phyloP scores from a whole-genome alignment of 176 grass and related monocot species.

The Eleusine coracana region DNA sequence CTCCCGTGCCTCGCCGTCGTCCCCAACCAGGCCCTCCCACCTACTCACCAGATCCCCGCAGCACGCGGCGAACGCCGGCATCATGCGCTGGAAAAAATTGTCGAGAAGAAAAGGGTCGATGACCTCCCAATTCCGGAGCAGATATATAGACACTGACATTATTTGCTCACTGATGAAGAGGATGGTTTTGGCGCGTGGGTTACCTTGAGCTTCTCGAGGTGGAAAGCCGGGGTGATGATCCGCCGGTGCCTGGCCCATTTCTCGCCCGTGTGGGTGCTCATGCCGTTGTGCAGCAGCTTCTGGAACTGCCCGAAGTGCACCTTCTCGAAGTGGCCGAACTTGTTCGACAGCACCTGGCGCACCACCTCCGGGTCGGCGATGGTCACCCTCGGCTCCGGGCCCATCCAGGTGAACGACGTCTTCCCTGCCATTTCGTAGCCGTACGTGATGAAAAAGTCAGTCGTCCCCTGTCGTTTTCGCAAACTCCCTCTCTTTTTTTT shows the following conservation, averaged over 20 bases:
- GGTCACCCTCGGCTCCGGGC: constrained; percentile 28
- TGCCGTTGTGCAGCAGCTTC: constrained; percentile 9
- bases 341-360: constrained; percentile 49
- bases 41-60: constrained; percentile 43
- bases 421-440: constrained; percentile 37
- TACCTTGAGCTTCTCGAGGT: constrained; percentile 60
- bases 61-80: constrained; percentile 45
- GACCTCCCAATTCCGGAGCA: no score
- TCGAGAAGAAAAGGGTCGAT: no score
- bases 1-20: neutral
- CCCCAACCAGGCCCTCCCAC: constrained; percentile 31
- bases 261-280: constrained; percentile 31
- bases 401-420: constrained; percentile 43
- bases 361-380: constrained; percentile 39
- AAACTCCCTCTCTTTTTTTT: neutral
- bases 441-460: neutral
- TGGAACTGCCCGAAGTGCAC: neutral
- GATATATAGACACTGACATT: no score
- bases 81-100: constrained; percentile 32
- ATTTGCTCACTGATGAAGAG: no score
- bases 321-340: constrained; percentile 38
- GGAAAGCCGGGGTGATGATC: constrained; percentile 60
- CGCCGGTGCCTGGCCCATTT: constrained; percentile 58
- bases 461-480: neutral
- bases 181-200: neutral